Base-by-base conservation (phyloP, 306 rosid genomes). In the Prunus salicina region DNA sequence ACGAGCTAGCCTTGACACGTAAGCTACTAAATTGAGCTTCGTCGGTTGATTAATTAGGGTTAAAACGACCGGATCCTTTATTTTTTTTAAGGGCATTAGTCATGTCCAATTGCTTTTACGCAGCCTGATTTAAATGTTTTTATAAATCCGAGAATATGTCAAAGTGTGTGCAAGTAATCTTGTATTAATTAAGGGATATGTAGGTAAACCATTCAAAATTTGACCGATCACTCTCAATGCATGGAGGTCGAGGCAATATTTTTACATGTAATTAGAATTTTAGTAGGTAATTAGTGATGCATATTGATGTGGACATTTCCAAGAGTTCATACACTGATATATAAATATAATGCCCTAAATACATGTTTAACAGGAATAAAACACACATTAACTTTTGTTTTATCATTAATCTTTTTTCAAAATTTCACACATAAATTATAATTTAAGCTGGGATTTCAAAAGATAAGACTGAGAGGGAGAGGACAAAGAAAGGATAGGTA, bases 391-490 rank as follows among this genome's bases (percentile, higher is more conserved):
- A 38, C 43, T 6, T 38, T 38, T 38, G 43, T 38, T 38, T 38
- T 38, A 38, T 38, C 43, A 1, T 7, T 38, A 7, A 38, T 38
- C 9, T 38, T 7, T 6, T 38, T 38, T 38, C 43, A 38, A 38
- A 38, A 6, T 38, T 1, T 38, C 43, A 38, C 43, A 38, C 9
- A 6, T 38, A 6, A 38, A 38, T 38, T 38, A 38, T 34, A 5
- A 34, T 34, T 38, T 1, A 38, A 38, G 43, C 7, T 38, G 43
- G 43, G 8, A 38, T 38, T 38, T 38, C 43, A 7, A 7, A 7
- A 6, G 51, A 72, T 79, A 18, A 19, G 62, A 55, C 25, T 45
- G 56, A 65, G 41, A 76, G 67, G 72, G 46, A 63, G 61, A 50
- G 16, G 71, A 65, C 53, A 38, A 52, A 10, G 19, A 16, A 19